phyloP scores from a whole-genome alignment of 139 green algal species.

The Pedinophyceae sp. region DNA sequence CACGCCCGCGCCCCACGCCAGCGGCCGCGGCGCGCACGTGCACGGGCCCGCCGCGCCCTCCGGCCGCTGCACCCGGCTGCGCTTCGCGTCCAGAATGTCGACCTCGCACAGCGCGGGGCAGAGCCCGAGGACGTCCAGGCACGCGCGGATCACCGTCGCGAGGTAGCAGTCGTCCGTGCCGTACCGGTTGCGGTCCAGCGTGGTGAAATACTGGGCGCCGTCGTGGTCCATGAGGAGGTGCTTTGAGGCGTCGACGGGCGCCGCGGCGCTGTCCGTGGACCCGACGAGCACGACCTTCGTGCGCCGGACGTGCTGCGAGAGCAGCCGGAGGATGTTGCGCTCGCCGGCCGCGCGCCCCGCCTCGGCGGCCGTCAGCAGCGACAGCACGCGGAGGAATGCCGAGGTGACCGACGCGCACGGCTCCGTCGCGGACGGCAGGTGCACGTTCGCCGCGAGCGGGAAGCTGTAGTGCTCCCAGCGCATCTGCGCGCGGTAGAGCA shows the following conservation, averaged over 20 bases:
- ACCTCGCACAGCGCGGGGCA: conserved; percentile 86
- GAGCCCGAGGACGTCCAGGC: conserved; percentile 64
- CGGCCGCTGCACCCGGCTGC: conserved; percentile 50
- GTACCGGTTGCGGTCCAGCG: conserved; percentile 91
- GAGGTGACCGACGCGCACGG: conserved; percentile 81
- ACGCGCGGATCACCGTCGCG: conserved; percentile 43
- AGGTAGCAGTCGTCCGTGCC: conserved; percentile 90
- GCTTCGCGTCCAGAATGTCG: conserved; percentile 87
- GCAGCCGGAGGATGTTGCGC: conserved; percentile 58
- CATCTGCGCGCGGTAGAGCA: conserved; percentile 86
- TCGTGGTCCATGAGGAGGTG: conserved; percentile 67
- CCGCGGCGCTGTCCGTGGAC: conserved; percentile 69
- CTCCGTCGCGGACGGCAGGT: conserved; percentile 59
- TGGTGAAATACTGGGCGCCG: conserved; percentile 76
- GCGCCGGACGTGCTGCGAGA: conserved; percentile 76
- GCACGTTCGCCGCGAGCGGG: conserved; percentile 8
- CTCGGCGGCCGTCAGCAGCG: conserved; percentile 58
- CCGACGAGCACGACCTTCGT: conserved; percentile 89
- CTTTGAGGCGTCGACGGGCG: conserved; percentile 75
- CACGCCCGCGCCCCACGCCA: too few relatives aligned
- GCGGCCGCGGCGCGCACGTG: background rate
- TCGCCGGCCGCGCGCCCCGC: conserved; percentile 11
- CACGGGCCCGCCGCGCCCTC: background rate
- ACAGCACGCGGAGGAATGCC: conserved; percentile 69
- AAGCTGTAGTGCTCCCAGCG: conserved; percentile 71